Base-by-base conservation (phyloP, 2,329 filamentous ascomycete species). In the Cladosporium sphaerospermum region DNA sequence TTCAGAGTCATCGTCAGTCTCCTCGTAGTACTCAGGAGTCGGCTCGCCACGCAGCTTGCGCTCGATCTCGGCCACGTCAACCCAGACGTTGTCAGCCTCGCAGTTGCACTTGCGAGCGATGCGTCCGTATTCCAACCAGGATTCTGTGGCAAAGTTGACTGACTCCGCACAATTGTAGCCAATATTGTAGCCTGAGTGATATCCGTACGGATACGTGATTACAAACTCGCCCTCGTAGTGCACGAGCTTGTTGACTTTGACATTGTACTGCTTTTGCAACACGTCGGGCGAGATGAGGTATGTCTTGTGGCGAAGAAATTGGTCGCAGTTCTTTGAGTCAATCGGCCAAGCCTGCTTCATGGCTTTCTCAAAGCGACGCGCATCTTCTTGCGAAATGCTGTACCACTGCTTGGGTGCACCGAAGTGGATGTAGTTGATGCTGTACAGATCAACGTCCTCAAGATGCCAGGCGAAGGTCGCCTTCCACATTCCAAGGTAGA, bases 401-500 rank as follows among this genome's bases (percentile, higher is more conserved):
- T 99, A 99, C 93, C 93, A 99, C 69, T 99, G 93, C 72, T 99
- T 99, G 0, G 93, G 93, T 1, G 93, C 93, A 52, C 93, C 93
- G 69, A 99, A 99, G 67, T 99, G 93, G 55, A 99, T 90, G 69
- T 96, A 99, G 74, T 99, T 99, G 78, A 99, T 99, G 69, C 91
- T 97, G 82, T 99, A 99, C 4, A 99, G 81, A 73, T 99, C 93
- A 40, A 99, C 92, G 68, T 99, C 93, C 69, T 99, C 93, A 50
- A 99, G 75, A 79, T 99, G 93, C 93, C 93, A 99, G 8, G 93
- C 93, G 69, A 99, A 99, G 0, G 93, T 97, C 10, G 93, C 92
- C 71, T 97, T 97, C 93, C 93, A 99, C 93, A 99, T 99, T 41
- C 93, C 93, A 55, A 99, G 78, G 67, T 99, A 99, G 1, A 99